These are phyloP conservation scores for Aureobasidium sp. DNA, from an alignment of 2,329 filamentous ascomycete genomes.

Conservation along the genomic window DNA sequence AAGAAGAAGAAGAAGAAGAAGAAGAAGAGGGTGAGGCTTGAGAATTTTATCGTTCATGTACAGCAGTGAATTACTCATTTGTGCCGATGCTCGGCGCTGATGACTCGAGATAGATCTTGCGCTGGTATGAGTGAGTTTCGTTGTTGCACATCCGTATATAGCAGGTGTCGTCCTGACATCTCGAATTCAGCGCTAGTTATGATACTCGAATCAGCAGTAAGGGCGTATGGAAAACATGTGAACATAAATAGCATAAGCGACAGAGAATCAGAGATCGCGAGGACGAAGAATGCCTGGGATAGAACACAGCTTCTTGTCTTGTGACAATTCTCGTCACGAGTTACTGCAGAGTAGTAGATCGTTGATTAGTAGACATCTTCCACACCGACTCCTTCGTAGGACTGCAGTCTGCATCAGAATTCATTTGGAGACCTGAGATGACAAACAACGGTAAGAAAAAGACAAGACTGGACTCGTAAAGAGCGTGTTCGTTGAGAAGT, in stretches of 20 bases:
- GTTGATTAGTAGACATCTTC: too few species aligned
- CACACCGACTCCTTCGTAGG: not conserved
- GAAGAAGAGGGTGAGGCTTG: not conserved
- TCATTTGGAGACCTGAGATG: not conserved
- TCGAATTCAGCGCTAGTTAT: not conserved
- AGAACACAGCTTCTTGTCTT: not conserved
- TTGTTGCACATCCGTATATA: not conserved
- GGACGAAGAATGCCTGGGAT: not conserved
- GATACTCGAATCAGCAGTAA: not conserved
- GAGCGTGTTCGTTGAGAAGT: not conserved
- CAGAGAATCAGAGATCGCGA: not conserved
- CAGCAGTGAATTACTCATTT: not conserved
- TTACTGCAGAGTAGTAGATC: too few species aligned
- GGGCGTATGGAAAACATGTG: not conserved
- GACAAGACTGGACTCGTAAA: not conserved
- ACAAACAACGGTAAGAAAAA: not conserved
- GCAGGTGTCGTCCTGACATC: not conserved
- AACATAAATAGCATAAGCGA: not conserved
- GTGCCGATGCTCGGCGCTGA: not conserved
- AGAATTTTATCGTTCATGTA: not conserved
- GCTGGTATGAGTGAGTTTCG: not conserved
- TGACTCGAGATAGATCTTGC: not conserved
- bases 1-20: not conserved
- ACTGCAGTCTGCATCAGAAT: not conserved
- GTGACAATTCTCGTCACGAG: not conserved